Percentiles rank a stretch among this genome's conserved stretches.
Conservation (phyloP, 441 rosid genomes). For the Gossypium davidsonii region DNA sequence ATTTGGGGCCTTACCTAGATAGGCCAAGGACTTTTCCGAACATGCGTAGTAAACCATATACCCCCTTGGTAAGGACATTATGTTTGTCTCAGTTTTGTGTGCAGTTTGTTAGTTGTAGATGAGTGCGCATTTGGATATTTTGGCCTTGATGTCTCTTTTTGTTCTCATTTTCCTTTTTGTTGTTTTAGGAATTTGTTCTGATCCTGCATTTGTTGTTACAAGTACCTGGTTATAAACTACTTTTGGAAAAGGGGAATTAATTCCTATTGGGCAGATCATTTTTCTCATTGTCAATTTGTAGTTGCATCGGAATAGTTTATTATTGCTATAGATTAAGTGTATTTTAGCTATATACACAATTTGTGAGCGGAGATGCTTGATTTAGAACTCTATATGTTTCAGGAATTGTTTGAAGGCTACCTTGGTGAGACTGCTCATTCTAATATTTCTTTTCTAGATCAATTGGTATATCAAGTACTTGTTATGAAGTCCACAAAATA, state of each 20-base stretch:
- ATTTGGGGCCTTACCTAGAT: constrained; percentile 63
- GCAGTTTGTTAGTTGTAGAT: neutral
- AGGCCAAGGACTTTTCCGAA: constrained; percentile 84
- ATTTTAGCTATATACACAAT: neutral
- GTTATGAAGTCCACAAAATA: neutral
- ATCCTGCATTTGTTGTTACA: neutral
- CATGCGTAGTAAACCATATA: constrained; percentile 78
- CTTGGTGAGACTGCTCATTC: neutral
- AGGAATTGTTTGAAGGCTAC: neutral
- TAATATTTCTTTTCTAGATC: neutral
- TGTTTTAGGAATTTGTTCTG: neutral
- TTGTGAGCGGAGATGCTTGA: neutral
- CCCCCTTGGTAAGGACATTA: constrained; percentile 50
- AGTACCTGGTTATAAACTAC: neutral
- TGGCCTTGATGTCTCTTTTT: neutral
- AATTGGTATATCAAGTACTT: neutral
- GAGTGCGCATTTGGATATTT: neutral
- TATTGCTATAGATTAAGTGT: neutral
- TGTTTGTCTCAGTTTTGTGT: neutral
- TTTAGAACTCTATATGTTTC: neutral
- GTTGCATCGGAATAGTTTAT: neutral
- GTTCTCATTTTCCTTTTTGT: neutral
- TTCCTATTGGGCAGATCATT: neutral
- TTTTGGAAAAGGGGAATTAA: neutral
- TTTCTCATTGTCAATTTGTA: neutral